These are phyloP conservation scores for Diaporthe citri DNA, from an alignment of 2,329 filamentous ascomycete species.

Conservation along the genomic window DNA sequence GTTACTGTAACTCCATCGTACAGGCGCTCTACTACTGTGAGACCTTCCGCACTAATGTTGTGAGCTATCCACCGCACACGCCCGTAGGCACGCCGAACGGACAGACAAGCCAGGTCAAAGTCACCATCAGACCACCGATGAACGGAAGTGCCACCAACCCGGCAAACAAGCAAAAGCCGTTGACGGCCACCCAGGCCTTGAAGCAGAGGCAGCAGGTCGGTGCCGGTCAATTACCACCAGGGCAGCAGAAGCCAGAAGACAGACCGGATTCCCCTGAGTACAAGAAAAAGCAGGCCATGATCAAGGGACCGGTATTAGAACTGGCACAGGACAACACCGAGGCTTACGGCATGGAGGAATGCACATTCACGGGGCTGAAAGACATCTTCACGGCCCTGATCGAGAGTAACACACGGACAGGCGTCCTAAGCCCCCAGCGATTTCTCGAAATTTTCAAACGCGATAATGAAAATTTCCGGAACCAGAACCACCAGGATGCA, in stretches of 20 bases:
- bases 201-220: slow-evolving; percentile 69
- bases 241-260: slow-evolving; percentile 80
- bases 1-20: slow-evolving; percentile 98
- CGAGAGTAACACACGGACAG: slow-evolving; percentile 83
- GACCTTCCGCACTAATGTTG: slow-evolving; percentile 91
- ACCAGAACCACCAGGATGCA: slow-evolving; percentile 97
- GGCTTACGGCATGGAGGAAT: slow-evolving; percentile 93
- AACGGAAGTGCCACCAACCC: slow-evolving; percentile 58
- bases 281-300: slow-evolving; percentile 95
- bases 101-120: slow-evolving; percentile 65
- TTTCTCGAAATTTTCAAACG: slow-evolving; percentile 94
- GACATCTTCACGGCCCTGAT: slow-evolving; percentile 96
- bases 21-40: slow-evolving; percentile 97
- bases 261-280: slow-evolving; percentile 96
- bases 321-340: slow-evolving; percentile 83
- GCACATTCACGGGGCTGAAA: slow-evolving; percentile 92
- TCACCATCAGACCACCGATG: slow-evolving; percentile 71
- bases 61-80: slow-evolving; percentile 85
- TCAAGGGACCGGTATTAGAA: slow-evolving; percentile 61
- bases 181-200: slow-evolving; percentile 67
- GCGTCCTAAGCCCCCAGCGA: slow-evolving; percentile 90
- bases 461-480: slow-evolving; percentile 97
- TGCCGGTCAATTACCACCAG: slow-evolving; percentile 65
- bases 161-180: slow-evolving; percentile 63
- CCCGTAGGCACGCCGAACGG: slow-evolving; percentile 78